phyloP scores from a whole-genome alignment of 2,329 filamentous ascomycete genomes.

The Emergomyces orientalis region DNA sequence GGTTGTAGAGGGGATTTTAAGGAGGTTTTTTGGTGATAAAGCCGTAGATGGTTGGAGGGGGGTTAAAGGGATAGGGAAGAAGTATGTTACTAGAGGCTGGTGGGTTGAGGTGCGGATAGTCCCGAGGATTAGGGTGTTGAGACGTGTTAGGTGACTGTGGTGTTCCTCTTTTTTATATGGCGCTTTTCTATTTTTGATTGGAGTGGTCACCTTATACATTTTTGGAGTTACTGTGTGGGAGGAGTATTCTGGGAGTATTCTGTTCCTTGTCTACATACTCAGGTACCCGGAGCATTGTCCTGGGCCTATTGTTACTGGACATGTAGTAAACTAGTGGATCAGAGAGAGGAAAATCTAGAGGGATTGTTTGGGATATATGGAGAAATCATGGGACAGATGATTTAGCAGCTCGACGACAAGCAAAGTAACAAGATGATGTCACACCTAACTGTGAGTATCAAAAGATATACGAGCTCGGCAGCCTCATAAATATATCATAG shows the following conservation, averaged over 20 bases:
- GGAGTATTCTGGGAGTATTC: too few relatives aligned
- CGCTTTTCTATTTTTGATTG: too few relatives aligned
- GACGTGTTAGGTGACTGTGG: slow-evolving; percentile 19
- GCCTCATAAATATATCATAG: background rate
- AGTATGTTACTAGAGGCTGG: slow-evolving; percentile 38
- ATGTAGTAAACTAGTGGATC: background rate
- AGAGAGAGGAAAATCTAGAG: too few relatives aligned
- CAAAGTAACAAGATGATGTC: background rate
- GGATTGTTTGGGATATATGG: background rate
- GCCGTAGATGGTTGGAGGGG: slow-evolving; percentile 24
- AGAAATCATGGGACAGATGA: background rate
- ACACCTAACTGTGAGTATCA: background rate
- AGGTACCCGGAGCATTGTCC: too few relatives aligned
- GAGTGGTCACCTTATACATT: too few relatives aligned
- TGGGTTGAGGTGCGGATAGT: slow-evolving; percentile 48
- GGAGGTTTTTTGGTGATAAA: slow-evolving; percentile 26
- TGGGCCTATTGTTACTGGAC: background rate
- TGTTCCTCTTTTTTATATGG: background rate
- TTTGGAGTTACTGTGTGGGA: too few relatives aligned
- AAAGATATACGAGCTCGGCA: background rate
- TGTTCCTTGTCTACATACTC: too few relatives aligned
- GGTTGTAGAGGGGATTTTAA: slow-evolving; percentile 30
- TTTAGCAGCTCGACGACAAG: background rate
- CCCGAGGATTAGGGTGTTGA: slow-evolving; percentile 46
- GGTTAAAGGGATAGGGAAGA: slow-evolving; percentile 21